phyloP scores from a whole-genome alignment of 148 eudicot genomes.

The Chenopodium quinoa region DNA sequence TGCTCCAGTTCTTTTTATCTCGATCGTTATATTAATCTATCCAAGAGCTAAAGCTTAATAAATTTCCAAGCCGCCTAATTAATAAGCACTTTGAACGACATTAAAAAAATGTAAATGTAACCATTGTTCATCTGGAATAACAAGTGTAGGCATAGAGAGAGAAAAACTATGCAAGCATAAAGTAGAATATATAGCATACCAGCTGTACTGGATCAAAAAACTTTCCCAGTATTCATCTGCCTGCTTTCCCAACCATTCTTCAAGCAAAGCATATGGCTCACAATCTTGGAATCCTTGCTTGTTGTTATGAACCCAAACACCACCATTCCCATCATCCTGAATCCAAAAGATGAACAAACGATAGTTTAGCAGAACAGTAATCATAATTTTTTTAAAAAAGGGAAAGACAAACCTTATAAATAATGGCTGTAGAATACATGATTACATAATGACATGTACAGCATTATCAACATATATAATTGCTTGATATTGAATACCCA shows the following conservation, averaged over 20 bases:
- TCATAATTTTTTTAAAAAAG: no score
- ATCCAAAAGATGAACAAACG: constrained; percentile 3
- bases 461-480: background rate
- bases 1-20: background rate
- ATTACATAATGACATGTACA: background rate
- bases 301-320: constrained; percentile 67
- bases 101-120: background rate
- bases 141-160: background rate
- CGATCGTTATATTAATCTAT: background rate
- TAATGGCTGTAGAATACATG: background rate
- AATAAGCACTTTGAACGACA: background rate
- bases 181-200: constrained; percentile 32
- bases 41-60: background rate
- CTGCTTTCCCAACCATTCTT: constrained; percentile 57
- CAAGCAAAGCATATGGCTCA: constrained; percentile 62
- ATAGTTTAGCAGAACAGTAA: background rate
- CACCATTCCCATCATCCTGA: constrained; percentile 58
- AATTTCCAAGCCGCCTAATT: background rate
- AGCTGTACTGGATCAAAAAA: constrained; percentile 43
- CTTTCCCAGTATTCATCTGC: constrained; percentile 58
- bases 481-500: no score
- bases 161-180: background rate
- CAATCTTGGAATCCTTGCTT: constrained; percentile 82
- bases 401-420: background rate
- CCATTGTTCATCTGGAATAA: background rate